Evolutionary conservation across 2,329 filamentous ascomycete species (phyloP), one percentile per base, ranked within the genome.

Genomic region (Penicillium brevicompactum): DNA sequence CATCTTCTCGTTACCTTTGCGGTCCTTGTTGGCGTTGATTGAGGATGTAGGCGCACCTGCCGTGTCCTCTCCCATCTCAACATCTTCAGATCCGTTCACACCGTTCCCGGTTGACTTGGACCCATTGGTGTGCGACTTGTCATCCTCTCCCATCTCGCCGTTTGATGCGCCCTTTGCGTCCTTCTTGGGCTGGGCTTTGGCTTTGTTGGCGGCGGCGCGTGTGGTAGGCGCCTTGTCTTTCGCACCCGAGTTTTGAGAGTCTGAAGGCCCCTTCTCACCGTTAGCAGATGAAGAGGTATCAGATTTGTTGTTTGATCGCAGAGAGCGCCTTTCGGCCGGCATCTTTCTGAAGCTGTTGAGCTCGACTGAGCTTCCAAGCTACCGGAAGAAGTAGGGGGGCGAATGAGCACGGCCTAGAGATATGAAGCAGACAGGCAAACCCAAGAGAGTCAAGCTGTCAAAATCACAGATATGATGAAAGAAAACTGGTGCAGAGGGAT

Each of bases 1-100:
- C 87, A 91, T 91, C 79, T 91, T 88, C 67, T 80, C 87, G 65
- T 90, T 88, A 68, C 83, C 87, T 69, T 91, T 86, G 78, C 87
- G 88, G 67, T 82, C 83, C 77, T 87, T 88, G 68, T 79, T 75
- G 65, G 72, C 77, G 78, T 89, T 89, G 67, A 82, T 69, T 67
- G 71, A 73, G 66, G 74, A 75, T 70, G 77, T 69, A 78, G 76
- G 72, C 68, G 71, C 72, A 72, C 82, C 81, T 66, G 78, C 73
- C 69, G 76, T 77, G 74, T 84, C 82, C 70, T 88, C 86, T 72
- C 84, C 87, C 84, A 88, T 88, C 69, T 90, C 87, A 67, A 86
- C 82, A 73, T 91, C 88, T 66, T 88, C 84, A 59, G 84, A 84
- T 62, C 84, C 74, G 80, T 84, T 79, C 67, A 85, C 76, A 65